Evolutionary conservation across 371 early-diverging fungal species (phyloP), one percentile per base, ranked within the genome.

Genomic region (Circinella minor): DNA sequence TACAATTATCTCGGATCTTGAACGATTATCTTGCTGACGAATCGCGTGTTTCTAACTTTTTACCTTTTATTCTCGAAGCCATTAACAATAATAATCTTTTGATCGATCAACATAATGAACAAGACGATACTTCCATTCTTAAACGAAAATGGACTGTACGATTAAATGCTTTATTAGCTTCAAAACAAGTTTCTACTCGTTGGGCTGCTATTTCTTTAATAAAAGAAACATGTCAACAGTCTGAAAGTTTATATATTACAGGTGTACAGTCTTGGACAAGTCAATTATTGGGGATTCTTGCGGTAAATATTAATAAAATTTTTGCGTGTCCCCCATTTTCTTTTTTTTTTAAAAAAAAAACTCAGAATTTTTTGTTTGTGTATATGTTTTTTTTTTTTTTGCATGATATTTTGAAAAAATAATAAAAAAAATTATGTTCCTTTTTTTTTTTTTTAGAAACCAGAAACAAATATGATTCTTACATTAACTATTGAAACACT

Each of bases 101-200:
- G 46, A 72, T 72, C 38, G 79, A 82, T 59, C 43, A 43, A 43
- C 72, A 63, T 57, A 62, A 54, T 55, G 39, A 64, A 15, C 27
- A 63, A 2, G 63, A 71, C 1, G 71, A 74, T 11, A 76, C 74
- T 27, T 20, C 69, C 20, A 70, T 65, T 43, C 77, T 79, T 9
- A 80, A 78, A 51, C 79, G 76, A 64, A 78, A 89, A 74, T 90
- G 90, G 90, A 74, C 77, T 10, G 78, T 80, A 61, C 85, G 90
- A 36, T 65, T 90, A 34, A 84, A 86, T 73, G 75, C 88, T 0
- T 69, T 90, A 49, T 71, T 89, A 15, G 86, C 87, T 54, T 90
- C 90, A 3, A 87, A 87, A 55, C 76, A 79, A 39, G 68, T 75
- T 3, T 70, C 83, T 17, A 85, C 85, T 18, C 85, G 87, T 8